Conservation (phyloP, 768 basidiomycete species). For the Cystobasidium ongulense region DNA sequence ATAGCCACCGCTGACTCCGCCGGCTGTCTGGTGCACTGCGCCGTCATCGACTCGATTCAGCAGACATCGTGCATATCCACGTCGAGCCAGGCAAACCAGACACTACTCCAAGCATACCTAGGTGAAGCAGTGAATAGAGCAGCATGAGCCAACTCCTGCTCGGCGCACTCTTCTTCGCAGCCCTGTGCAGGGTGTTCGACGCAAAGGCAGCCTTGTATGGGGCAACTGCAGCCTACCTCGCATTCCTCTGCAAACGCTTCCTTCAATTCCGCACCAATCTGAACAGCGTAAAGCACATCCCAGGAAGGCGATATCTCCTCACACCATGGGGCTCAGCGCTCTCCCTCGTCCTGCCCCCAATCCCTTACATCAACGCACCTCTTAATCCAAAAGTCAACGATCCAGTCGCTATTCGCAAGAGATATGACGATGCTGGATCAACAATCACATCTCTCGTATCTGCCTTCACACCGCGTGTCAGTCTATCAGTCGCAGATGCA, state of each 20-base stretch:
- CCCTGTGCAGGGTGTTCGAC: background rate
- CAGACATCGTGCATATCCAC: no score
- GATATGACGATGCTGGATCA: background rate
- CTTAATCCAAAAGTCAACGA: constrained; percentile 6
- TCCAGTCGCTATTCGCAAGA: background rate
- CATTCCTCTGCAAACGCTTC: constrained; percentile 9
- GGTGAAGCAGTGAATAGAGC: background rate
- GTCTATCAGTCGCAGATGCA: constrained; percentile 7
- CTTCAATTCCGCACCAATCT: background rate
- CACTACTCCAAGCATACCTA: no score
- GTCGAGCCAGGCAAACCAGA: no score
- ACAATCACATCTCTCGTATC: constrained; percentile 9
- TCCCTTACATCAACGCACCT: constrained; percentile 24
- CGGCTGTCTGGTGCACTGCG: no score
- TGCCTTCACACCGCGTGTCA: background rate
- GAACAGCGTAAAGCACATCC: background rate
- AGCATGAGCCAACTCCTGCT: background rate
- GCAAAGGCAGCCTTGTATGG: background rate
- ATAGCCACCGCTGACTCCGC: no score
- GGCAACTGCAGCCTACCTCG: constrained; percentile 1
- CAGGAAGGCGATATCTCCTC: constrained; percentile 14
- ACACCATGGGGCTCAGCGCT: constrained; percentile 8
- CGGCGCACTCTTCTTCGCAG: background rate
- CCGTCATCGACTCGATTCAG: no score
- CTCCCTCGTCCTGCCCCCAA: constrained; percentile 12